Evolutionary conservation across 176 grass and related monocot species (phyloP), one percentile per base, ranked within the genome.

Genomic region (Aegilops bicornis): DNA sequence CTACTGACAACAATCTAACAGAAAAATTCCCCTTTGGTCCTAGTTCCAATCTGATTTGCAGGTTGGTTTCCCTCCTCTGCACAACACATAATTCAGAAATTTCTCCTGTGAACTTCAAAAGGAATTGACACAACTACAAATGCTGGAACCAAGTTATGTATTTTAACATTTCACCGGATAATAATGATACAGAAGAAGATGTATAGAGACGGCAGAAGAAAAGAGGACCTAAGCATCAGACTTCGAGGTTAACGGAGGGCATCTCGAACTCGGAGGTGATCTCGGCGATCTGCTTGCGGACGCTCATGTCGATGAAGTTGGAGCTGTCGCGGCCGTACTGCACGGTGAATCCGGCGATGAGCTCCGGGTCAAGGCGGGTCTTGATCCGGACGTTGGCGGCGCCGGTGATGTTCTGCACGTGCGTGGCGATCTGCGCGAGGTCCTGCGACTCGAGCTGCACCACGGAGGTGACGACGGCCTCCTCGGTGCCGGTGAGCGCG

Each of bases 331-430:
- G 71, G 0, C 93, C 93, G 75, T 94, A 98, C 39, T 88, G 91
- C 68, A 98, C 88, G 43, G 92, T 98, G 96, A 96, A 98, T 0
- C 96, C 96, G 47, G 93, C 96, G 71, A 98, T 90, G 74, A 98
- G 89, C 0, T 92, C 94, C 40, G 89, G 89, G 77, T 98, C 63
- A 40, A 96, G 80, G 75, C 77, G 84, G 1, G 93, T 91, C 91
- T 96, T 98, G 54, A 96, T 43, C 84, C 96, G 86, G 88, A 98
- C 93, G 64, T 94, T 96, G 90, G 91, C 64, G 14, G 93, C 96
- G 3, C 88, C 84, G 39, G 96, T 94, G 73, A 96, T 73, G 76
- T 86, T 80, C 75, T 98, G 82, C 40, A 96, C 90, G 61, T 87
- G 78, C 88, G 94, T 86, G 29, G 93, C 91, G 68, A 98, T 98